Evolutionary conservation across 208 protist genomes (phyloP).

Genomic region (Leishmania turanica): DNA sequence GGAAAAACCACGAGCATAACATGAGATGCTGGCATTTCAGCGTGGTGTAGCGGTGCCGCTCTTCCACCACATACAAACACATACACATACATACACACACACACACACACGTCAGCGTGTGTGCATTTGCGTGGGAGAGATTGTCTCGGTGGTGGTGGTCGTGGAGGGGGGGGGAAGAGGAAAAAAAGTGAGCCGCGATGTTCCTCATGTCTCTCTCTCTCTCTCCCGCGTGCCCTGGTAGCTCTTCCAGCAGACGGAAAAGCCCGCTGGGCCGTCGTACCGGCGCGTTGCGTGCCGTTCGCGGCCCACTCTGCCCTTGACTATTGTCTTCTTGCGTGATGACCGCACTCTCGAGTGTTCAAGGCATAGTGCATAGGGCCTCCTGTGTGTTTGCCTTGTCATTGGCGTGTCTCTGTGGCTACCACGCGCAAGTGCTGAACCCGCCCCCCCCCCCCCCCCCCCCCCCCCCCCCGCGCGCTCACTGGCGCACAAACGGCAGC

Average conservation of each 20-base stretch:
- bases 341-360: background rate
- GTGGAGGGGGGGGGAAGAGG: background rate
- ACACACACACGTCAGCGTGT: background rate
- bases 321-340: background rate
- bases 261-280: background rate
- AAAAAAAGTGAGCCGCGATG: background rate
- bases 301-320: background rate
- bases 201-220: background rate
- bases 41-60: background rate
- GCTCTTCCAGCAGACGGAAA: background rate
- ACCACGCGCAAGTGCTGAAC: background rate
- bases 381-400: background rate
- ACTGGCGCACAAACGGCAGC: background rate
- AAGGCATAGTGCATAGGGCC: background rate
- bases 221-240: background rate
- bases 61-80: background rate
- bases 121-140: background rate
- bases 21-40: background rate
- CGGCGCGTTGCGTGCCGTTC: background rate
- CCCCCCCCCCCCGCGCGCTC: background rate
- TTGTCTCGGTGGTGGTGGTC: background rate
- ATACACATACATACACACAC: background rate
- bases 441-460: no score
- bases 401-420: background rate
- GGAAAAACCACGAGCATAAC: background rate